Percentiles rank a stretch among this genome's conserved stretches.
These are phyloP conservation scores for Fusarium chuoi DNA, from an alignment of 2,329 filamentous ascomycete species.

Conservation along the genomic window DNA sequence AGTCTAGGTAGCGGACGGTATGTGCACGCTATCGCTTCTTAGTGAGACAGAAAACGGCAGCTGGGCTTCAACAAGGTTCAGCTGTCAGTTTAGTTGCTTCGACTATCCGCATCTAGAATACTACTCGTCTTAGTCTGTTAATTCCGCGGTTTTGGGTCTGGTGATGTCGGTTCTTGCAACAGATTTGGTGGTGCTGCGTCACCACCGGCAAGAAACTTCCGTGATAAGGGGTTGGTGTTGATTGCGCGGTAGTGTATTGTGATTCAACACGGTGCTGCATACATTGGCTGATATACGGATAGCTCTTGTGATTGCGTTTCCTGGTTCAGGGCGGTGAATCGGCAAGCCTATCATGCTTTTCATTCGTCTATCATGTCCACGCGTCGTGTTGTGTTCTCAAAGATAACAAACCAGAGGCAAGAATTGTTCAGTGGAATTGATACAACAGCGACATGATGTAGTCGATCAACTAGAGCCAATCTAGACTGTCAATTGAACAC, in stretches of 20 bases:
- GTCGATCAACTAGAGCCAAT: neutral
- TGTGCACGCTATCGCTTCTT: neutral
- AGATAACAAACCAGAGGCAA: neutral
- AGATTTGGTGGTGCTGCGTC: neutral
- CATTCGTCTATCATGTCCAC: neutral
- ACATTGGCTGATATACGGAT: neutral
- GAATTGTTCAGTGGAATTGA: rapidly evolving
- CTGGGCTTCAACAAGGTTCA: neutral
- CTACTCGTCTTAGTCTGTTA: neutral
- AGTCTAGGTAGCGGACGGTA: neutral
- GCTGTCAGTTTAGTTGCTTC: neutral
- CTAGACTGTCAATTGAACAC: neutral
- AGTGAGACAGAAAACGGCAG: neutral
- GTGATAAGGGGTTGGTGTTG: neutral
- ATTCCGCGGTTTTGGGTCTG: neutral
- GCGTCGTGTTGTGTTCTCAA: rapidly evolving
- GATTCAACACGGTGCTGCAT: neutral
- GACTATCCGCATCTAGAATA: neutral
- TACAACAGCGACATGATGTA: neutral
- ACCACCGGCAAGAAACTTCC: neutral
- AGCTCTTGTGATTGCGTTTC: neutral
- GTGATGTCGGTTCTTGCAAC: neutral
- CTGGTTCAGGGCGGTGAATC: no score
- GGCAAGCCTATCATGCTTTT: rapidly evolving
- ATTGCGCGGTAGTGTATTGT: neutral